Base-by-base conservation (phyloP, 176 grass and related monocot genomes). In the Oryza meridionalis region DNA sequence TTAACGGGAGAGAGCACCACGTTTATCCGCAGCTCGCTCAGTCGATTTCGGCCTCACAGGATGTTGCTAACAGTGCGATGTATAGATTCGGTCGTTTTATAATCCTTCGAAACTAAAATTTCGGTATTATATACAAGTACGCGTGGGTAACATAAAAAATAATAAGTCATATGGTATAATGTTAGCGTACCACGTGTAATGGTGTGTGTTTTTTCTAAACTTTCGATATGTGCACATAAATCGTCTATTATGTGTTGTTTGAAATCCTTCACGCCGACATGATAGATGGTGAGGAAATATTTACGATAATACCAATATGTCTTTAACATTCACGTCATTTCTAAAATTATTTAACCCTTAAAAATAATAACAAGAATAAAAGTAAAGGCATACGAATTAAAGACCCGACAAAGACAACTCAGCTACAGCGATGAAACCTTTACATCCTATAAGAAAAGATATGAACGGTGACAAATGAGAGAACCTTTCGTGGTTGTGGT, bases 261-360 rank as follows among this genome's bases (percentile, higher is more conserved):
- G 2, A 0, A 7, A 27, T 26, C 2, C 0, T 8, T 1, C 6
- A 9, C 5, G 5, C 4, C 5, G 0, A 7, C 0, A n/a, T 0
- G 9, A 3, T 46, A 13, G 0, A 51, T 1, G 15, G 4, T 53
- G 15, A 0, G 14, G 4, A 6, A 13, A 19, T 55, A 5, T 55
- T 19, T 55, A 17, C 5, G 38, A 8, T 40, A 9, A 40, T 40
- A 55, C 4, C 16, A 1, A 55, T 19, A 2, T 19, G 6, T 2
- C 17, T 50, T 14, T 16, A 51, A 50, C 0, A 0, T 16, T 3
- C 0, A 19, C 1, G 0, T 7, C 0, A 1, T 1, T 7, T 2
- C 0, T 0, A 55, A 49, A 55, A 19, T 55, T 19, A 21, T 19
- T 29, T 31, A 1, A 4, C 0, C 0, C 12, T 10, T 0, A 2